Conservation (phyloP, 345 rosid genomes). For the Cardamine occulta region DNA sequence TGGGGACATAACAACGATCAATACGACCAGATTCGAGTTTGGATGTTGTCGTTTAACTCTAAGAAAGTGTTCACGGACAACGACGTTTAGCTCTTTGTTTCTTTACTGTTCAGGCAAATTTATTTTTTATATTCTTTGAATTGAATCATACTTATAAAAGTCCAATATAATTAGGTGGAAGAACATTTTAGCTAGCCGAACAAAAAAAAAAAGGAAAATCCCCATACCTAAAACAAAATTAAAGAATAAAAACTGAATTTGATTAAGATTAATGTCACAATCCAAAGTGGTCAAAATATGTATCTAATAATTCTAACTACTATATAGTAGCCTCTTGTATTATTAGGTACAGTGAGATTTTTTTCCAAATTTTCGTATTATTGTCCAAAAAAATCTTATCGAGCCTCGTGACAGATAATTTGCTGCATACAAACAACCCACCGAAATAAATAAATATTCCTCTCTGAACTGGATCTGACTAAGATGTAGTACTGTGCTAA, state of each 20-base stretch:
- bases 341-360: slow-evolving; percentile 1
- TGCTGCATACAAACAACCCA: slow-evolving; percentile 28
- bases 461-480: slow-evolving; percentile 40
- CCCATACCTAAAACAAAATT: slow-evolving; percentile 12
- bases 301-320: slow-evolving; percentile 27
- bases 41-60: slow-evolving; percentile 34
- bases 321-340: background rate
- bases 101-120: slow-evolving; percentile 15
- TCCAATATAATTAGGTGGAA: slow-evolving; percentile 24
- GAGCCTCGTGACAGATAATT: slow-evolving; percentile 41
- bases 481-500: slow-evolving; percentile 27
- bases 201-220: background rate
- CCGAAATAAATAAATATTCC: slow-evolving; percentile 40
- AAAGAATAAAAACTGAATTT: background rate
- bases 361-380: slow-evolving; percentile 6
- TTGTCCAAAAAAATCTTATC: slow-evolving; percentile 29
- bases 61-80: slow-evolving; percentile 31
- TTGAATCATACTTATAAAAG: slow-evolving; percentile 5
- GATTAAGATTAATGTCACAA: background rate
- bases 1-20: slow-evolving; percentile 35
- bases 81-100: slow-evolving; percentile 25
- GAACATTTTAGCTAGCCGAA: slow-evolving; percentile 17
- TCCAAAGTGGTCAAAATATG: slow-evolving; percentile 18
- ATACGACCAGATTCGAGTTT: slow-evolving; percentile 33
- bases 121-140: background rate